Conservation (phyloP, 2,329 filamentous ascomycete genomes). For the Canariomyces notabilis region DNA sequence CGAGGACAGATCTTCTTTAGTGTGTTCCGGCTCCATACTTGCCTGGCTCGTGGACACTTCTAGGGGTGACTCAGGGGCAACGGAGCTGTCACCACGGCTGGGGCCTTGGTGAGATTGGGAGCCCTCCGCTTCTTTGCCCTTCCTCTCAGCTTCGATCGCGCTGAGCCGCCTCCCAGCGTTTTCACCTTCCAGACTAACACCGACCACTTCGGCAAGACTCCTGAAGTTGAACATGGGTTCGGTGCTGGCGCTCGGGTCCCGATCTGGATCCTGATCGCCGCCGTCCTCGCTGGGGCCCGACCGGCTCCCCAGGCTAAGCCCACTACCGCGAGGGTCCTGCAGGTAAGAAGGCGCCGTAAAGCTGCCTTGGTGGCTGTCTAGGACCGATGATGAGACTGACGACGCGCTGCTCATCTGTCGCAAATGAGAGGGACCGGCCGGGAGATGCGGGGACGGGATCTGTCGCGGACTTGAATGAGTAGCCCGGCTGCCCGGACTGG, state of each 20-base stretch:
- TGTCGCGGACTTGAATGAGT: slow-evolving; percentile 38
- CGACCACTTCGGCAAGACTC: slow-evolving; percentile 80
- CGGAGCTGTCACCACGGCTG: slow-evolving; percentile 21
- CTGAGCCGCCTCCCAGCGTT: slow-evolving; percentile 34
- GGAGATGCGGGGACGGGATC: slow-evolving; percentile 44
- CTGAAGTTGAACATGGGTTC: slow-evolving; percentile 91
- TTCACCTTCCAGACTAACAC: slow-evolving; percentile 51
- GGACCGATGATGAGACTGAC: slow-evolving; percentile 71
- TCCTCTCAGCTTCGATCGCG: slow-evolving; percentile 27
- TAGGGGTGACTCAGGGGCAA: slow-evolving; percentile 33
- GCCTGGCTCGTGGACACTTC: slow-evolving; percentile 23
- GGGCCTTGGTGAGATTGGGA: background rate
- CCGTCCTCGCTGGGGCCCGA: slow-evolving; percentile 37
- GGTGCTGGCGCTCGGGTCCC: slow-evolving; percentile 44
- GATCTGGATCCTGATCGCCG: slow-evolving; percentile 45
- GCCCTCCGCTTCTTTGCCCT: slow-evolving; percentile 9
- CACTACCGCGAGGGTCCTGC: slow-evolving; percentile 49
- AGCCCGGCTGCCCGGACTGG: slow-evolving; percentile 13
- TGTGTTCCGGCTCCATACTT: slow-evolving; percentile 5
- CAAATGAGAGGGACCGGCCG: slow-evolving; percentile 63
- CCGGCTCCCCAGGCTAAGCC: slow-evolving; percentile 44
- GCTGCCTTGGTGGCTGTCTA: slow-evolving; percentile 59
- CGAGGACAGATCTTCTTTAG: slow-evolving; percentile 6
- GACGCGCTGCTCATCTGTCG: slow-evolving; percentile 84
- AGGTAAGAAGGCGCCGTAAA: slow-evolving; percentile 36